Evolutionary conservation across 2,329 filamentous ascomycete species (phyloP).

Genomic region (Aspergillus tanneri): DNA sequence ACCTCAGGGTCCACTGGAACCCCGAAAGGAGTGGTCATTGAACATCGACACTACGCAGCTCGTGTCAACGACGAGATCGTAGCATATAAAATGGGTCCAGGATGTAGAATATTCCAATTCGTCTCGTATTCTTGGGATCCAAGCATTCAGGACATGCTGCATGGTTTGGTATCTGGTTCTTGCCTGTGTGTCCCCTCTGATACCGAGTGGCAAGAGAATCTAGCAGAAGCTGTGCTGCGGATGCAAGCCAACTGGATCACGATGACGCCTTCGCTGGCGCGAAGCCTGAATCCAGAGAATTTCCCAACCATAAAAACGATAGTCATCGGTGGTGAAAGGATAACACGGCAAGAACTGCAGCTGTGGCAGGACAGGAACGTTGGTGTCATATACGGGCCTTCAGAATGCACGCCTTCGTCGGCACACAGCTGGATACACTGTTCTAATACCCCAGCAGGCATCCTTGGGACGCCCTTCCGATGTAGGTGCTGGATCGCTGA

Average conservation of each 20-base stretch:
- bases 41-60: neutral
- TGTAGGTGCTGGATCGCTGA: constrained; percentile 1
- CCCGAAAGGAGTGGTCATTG: constrained; percentile 3
- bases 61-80: neutral
- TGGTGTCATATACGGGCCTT: neutral
- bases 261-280: neutral
- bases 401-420: constrained; percentile 2
- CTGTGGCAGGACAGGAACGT: neutral
- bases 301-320: neutral
- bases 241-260: neutral
- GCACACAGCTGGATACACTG: neutral
- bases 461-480: neutral
- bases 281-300: neutral
- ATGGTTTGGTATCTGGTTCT: neutral
- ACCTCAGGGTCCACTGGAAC: constrained; percentile 3
- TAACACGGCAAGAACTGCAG: neutral
- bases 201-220: neutral
- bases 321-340: neutral
- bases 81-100: neutral
- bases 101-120: neutral
- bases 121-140: neutral
- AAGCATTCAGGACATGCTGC: neutral
- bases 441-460: neutral
- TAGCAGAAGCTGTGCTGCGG: neutral
- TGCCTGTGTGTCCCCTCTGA: neutral